Evolutionary conservation across 257 asterid genomes (phyloP).

Genomic region (Ilex asprella): DNA sequence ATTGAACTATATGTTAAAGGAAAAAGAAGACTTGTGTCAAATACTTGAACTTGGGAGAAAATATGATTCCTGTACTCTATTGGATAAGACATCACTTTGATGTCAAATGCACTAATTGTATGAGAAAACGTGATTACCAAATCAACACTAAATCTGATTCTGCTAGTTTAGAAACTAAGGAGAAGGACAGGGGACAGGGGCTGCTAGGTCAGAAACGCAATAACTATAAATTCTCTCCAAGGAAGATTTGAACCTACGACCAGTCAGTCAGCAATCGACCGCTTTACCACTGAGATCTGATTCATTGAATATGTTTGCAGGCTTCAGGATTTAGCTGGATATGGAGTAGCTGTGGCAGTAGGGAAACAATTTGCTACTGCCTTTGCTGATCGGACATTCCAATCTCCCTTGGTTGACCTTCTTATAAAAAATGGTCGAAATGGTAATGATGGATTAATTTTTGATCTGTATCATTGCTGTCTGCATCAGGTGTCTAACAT

Average conservation of each 20-base stretch:
- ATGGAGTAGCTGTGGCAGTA: slow-evolving; percentile 79
- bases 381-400: slow-evolving; percentile 69
- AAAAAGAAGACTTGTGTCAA: too few relatives aligned
- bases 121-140: too few relatives aligned
- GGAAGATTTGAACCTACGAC: not conserved
- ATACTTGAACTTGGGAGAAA: too few relatives aligned
- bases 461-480: too few relatives aligned
- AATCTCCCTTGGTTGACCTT: slow-evolving; percentile 65
- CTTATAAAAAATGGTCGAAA: slow-evolving; percentile 80
- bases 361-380: slow-evolving; percentile 45
- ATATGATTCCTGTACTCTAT: too few relatives aligned
- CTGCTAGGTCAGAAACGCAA: too few relatives aligned
- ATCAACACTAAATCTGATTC: not conserved
- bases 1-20: too few relatives aligned
- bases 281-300: not conserved
- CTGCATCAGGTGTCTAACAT: not conserved
- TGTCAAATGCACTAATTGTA: too few relatives aligned
- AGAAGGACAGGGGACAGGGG: too few relatives aligned
- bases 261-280: not conserved
- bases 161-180: not conserved
- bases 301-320: slow-evolving; percentile 33
- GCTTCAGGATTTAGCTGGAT: slow-evolving; percentile 96
- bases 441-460: slow-evolving; percentile 36
- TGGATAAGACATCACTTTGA: too few relatives aligned
- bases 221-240: too few relatives aligned